Base-by-base conservation (phyloP, 1,284 basidiomycete genomes). In the Mycosarcoma mackinlayi region DNA sequence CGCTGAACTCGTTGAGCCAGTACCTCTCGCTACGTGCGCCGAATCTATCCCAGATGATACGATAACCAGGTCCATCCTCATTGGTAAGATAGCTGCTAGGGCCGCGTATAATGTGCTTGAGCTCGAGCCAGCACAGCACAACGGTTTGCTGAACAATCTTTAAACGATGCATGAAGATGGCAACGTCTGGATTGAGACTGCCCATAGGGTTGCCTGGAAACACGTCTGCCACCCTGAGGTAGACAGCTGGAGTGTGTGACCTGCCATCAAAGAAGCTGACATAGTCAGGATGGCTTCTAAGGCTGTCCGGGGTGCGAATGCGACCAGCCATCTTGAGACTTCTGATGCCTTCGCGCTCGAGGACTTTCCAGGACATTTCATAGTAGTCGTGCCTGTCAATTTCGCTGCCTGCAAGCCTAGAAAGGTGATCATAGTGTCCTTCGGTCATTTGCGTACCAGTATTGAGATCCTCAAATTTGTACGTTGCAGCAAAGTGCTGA, bases 141-240 rank as follows among this genome's bases (percentile, higher is more conserved):
- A 19, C 33, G 7, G 60, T 56, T 1, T 40, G 19, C 9, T 41
- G 19, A 3, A 24, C 9, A 1, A 56, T 21, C 5, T 4, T 8
- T 8, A 51, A 1, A 2, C 5, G 21, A 11, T 50, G 48, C 59
- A 62, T 56, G 53, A 46, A 62, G 16, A 62, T 33, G 10, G 44
- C 53, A 3, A 62, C 48, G 37, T 62, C 59, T 2, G 59, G 52
- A n/a, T 62, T 62, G 8, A 16, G 4, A 5, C 0, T 3, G 2
- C 31, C 28, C 47, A 51, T 24, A 6, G 52, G 37, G 37, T 56
- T 51, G 2, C 23, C 1, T 1, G 37, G 47, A 7, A 47, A 0
- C 13, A 41, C 11, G 16, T 46, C 37, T 19, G 41, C 37, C 1
- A 56, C 23, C 16, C 14, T 38, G 7, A 47, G 11, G 18, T 40